Percentiles rank a stretch among this genome's conserved stretches.
These are phyloP conservation scores for Fusarium mexicanum DNA, from an alignment of 2,329 filamentous ascomycete genomes.

Conservation along the genomic window DNA sequence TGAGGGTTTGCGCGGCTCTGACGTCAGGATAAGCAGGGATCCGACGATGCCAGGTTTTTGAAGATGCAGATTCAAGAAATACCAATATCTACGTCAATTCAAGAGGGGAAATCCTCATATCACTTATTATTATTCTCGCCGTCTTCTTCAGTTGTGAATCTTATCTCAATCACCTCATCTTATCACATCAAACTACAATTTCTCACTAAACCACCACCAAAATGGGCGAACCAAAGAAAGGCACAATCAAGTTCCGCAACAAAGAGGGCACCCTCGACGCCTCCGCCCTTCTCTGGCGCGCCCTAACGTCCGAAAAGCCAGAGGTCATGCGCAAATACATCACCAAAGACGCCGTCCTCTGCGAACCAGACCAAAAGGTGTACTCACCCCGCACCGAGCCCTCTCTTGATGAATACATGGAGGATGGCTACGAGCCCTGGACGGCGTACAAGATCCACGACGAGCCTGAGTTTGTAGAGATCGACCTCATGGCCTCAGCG, in stretches of 20 bases:
- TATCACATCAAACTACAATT: not conserved
- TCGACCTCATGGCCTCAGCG: conserved; percentile 50
- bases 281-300: conserved; percentile 48
- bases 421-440: conserved; percentile 48
- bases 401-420: conserved; percentile 46
- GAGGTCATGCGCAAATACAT: conserved; percentile 48
- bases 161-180: not conserved
- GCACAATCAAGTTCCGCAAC: conserved; percentile 49
- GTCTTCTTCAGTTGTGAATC: not conserved
- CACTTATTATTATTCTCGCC: not conserved
- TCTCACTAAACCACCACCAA: not conserved
- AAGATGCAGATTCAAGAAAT: conserved; percentile 17
- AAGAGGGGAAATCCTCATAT: not conserved
- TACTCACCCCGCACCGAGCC: conserved; percentile 47
- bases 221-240: conserved; percentile 37
- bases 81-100: conserved; percentile 28
- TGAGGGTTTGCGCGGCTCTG: conserved; percentile 35
- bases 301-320: conserved; percentile 48
- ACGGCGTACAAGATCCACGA: conserved; percentile 50
- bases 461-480: conserved; percentile 50
- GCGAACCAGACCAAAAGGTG: conserved; percentile 45
- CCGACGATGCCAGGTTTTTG: conserved; percentile 39
- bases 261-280: conserved; percentile 50
- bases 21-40: conserved; percentile 42
- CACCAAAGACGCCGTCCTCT: conserved; percentile 47